Percentiles rank a stretch among this genome's conserved stretches.
These are phyloP conservation scores for Poa pratensis DNA, from an alignment of 176 grass and related monocot genomes.

Conservation along the genomic window DNA sequence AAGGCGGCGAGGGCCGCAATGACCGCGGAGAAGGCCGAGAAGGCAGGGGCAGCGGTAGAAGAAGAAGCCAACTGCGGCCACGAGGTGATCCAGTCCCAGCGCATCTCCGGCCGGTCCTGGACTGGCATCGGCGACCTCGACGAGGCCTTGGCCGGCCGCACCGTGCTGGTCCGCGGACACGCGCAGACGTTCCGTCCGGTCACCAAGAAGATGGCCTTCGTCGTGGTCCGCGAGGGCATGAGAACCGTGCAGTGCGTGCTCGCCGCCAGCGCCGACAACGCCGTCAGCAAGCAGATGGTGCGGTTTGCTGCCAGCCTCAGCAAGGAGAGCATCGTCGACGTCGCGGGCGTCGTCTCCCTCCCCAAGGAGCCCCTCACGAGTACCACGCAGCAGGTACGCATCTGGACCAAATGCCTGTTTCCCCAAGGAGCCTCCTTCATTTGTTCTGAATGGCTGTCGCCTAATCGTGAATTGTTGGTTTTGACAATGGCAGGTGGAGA, in stretches of 20 bases:
- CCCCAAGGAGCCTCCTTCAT: too few species aligned
- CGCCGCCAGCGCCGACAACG: slow-evolving; percentile 46
- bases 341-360: slow-evolving; percentile 71
- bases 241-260: slow-evolving; percentile 85
- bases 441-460: too few species aligned
- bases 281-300: slow-evolving; percentile 84
- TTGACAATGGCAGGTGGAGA: slow-evolving; percentile 58
- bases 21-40: too few species aligned
- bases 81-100: slow-evolving; percentile 75
- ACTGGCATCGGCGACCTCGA: slow-evolving; percentile 46
- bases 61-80: slow-evolving; percentile 52
- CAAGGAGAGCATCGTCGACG: slow-evolving; percentile 80
- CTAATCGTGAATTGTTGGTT: too few species aligned
- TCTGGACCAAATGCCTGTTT: neutral
- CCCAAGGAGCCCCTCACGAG: slow-evolving; percentile 74
- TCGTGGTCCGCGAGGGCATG: slow-evolving; percentile 68
- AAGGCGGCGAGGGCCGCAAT: slow-evolving; percentile 58
- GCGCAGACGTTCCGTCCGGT: slow-evolving; percentile 59
- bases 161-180: slow-evolving; percentile 63
- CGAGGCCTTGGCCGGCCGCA: slow-evolving; percentile 29
- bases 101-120: slow-evolving; percentile 62
- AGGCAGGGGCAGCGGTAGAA: too few species aligned
- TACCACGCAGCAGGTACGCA: slow-evolving; percentile 93
- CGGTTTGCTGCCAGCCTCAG: slow-evolving; percentile 63
- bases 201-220: slow-evolving; percentile 83